Evolutionary conservation across 116 monocot genomes (phyloP), one percentile per base, ranked within the genome.

Genomic region (Posidonia oceanica): DNA sequence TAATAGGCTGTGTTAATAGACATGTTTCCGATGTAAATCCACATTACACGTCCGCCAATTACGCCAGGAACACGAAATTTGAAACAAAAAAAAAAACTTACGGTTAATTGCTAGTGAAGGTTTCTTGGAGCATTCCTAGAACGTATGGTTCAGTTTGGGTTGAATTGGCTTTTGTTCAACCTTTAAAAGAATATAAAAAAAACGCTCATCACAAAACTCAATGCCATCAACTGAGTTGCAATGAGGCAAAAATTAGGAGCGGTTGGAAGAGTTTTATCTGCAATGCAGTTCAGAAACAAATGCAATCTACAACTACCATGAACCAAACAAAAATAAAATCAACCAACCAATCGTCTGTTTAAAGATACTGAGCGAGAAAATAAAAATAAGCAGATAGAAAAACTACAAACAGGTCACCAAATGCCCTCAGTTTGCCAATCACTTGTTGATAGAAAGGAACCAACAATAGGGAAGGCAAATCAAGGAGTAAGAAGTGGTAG

Each of bases 31-130:
- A 69, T 55, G 53, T 22, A 55, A 54, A 69, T 14, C 69, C 18
- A 69, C 36, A 54, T 69, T 37, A 66, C 36, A 42, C 11, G 66
- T 4, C 13, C 41, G 20, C n/a, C 41, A 16, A 17, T 18, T 36
- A 39, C 36, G 12, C 36, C 29, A 51, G 11, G 54, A 69, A 52
- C 64, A 54, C 14, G n/a, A 55, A 64, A 40, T 37, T 12, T 17
- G 52, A 63, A 14, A 39, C 39, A 67, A 55, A n/a, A n/a, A 36
- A 53, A 52, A 75, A 51, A 65, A 21, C 68, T 68, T 68, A 68
- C 68, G 15, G 23, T 68, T 61, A 5, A 5, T 44, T 60, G 22
- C 38, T 17, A 70, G 57, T 39, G 17, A 23, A 39, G 29, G 17
- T 36, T 7, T 23, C 44, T 71, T 70, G 29, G n/a, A 18, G 39